Evolutionary conservation across 2,329 filamentous ascomycete species (phyloP).

Genomic region (Sporothrix luriei): DNA sequence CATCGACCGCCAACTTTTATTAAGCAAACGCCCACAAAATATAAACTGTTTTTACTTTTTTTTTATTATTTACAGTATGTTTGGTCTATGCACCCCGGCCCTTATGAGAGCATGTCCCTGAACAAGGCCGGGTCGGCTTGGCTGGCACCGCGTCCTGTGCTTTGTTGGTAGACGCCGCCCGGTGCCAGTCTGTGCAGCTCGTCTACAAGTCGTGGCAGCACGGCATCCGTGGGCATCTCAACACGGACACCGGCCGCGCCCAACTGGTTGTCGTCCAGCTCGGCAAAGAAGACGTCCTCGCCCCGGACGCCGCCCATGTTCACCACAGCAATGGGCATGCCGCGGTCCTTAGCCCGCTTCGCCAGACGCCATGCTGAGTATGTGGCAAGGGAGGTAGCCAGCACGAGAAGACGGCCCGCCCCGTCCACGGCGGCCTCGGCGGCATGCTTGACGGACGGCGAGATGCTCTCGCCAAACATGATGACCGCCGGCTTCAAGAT

Average conservation of each 20-base stretch:
- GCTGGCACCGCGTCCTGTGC: slow-evolving; percentile 31
- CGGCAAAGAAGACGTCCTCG: slow-evolving; percentile 70
- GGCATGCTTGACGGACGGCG: slow-evolving; percentile 65
- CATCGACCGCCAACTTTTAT: slow-evolving; percentile 35
- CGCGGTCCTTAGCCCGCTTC: slow-evolving; percentile 76
- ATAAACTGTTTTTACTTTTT: slow-evolving; percentile 33
- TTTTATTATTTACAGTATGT: slow-evolving; percentile 35
- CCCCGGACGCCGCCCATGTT: slow-evolving; percentile 85
- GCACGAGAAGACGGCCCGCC: slow-evolving; percentile 72
- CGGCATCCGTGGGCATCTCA: slow-evolving; percentile 59
- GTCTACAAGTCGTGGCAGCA: slow-evolving; percentile 61
- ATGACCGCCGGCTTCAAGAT: slow-evolving; percentile 90
- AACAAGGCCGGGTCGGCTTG: slow-evolving; percentile 49
- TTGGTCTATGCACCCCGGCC: not conserved
- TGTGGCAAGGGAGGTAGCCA: slow-evolving; percentile 90
- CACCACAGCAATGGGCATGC: slow-evolving; percentile 83
- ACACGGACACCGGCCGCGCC: slow-evolving; percentile 59
- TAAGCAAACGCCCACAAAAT: slow-evolving; percentile 29
- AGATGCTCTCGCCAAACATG: slow-evolving; percentile 95
- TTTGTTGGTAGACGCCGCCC: not conserved
- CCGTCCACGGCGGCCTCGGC: slow-evolving; percentile 80
- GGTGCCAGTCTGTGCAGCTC: slow-evolving; percentile 47
- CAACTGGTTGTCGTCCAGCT: slow-evolving; percentile 54
- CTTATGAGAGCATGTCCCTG: slow-evolving; percentile 62
- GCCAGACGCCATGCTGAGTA: slow-evolving; percentile 93